Evolutionary conservation across 2,329 filamentous ascomycete genomes (phyloP).

Genomic region (Fusarium azukiicola): DNA sequence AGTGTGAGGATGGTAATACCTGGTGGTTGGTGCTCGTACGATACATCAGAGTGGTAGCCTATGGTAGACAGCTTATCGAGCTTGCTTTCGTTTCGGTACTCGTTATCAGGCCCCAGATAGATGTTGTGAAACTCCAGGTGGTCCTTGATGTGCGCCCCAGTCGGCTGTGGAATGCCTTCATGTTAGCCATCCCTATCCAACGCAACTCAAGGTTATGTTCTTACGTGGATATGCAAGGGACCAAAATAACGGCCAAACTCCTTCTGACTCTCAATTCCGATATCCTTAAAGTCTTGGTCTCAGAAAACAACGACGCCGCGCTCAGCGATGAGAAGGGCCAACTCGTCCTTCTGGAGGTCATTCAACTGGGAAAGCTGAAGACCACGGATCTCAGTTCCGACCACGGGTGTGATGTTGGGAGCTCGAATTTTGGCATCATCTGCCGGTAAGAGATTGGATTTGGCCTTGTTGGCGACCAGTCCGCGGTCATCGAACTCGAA

Average conservation of each 20-base stretch:
- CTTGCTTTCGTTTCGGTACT: constrained; percentile 57
- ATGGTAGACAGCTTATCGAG: constrained; percentile 57
- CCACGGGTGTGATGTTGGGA: constrained; percentile 49
- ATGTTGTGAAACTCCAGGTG: constrained; percentile 70
- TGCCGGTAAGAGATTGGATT: constrained; percentile 51
- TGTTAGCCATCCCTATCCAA: neutral
- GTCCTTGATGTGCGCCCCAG: constrained; percentile 67
- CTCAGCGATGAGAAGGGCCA: constrained; percentile 66
- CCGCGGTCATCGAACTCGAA: constrained; percentile 59
- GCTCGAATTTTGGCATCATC: neutral
- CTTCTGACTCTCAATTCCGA: constrained; percentile 62
- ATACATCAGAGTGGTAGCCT: constrained; percentile 67
- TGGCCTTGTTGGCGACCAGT: constrained; percentile 55
- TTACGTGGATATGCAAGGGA: neutral
- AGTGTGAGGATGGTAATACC: constrained; percentile 62
- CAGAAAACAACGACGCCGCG: constrained; percentile 57
- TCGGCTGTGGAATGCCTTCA: constrained; percentile 58
- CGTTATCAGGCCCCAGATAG: constrained; percentile 69
- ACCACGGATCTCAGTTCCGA: constrained; percentile 66
- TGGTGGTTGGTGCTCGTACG: constrained; percentile 66
- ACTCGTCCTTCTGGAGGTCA: constrained; percentile 65
- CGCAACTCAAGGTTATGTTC: neutral
- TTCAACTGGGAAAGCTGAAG: constrained; percentile 64
- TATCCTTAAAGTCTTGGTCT: constrained; percentile 60
- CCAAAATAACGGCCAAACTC: constrained; percentile 51